phyloP scores from a whole-genome alignment of 1,284 basidiomycete species.

The Kwoniella shivajii region DNA sequence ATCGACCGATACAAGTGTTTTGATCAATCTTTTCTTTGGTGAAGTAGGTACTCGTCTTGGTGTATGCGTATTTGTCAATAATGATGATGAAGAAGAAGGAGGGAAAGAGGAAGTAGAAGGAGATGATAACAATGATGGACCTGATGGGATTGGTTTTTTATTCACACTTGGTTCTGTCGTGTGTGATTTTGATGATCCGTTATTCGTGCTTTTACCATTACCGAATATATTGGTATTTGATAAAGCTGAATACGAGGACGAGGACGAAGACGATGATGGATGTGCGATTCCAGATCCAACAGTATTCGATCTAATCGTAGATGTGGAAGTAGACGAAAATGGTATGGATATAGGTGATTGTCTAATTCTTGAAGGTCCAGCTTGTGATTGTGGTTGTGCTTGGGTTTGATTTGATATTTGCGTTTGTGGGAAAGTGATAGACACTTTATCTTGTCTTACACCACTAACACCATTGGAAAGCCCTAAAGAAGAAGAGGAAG shows the following conservation, averaged over 20 bases:
- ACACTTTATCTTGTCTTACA: conserved; percentile 7
- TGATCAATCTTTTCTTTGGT: conserved; percentile 1
- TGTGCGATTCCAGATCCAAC: not conserved
- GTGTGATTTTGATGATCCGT: not conserved
- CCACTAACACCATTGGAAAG: not conserved
- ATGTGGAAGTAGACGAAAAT: not conserved
- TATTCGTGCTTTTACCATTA: not conserved
- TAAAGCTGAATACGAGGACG: not conserved
- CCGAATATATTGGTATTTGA: not conserved
- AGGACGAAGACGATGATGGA: not conserved
- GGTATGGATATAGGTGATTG: not conserved
- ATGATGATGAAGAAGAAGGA: not conserved
- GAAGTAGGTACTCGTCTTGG: conserved; percentile 1
- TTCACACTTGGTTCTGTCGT: too few species aligned
- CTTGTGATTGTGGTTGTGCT: not conserved
- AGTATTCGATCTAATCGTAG: not conserved
- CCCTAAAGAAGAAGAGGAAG: conserved; percentile 4
- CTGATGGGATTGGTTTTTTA: too few species aligned
- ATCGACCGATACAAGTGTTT: not conserved
- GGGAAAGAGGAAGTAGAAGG: too few species aligned
- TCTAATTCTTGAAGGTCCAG: conserved; percentile 3
- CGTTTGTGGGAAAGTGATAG: conserved; percentile 8
- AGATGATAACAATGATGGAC: too few species aligned
- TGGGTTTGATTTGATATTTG: not conserved
- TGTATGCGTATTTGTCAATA: not conserved